Percentiles rank a stretch among this genome's conserved stretches.
These are phyloP conservation scores for Gremmenia infestans DNA, from an alignment of 2,329 filamentous ascomycete species.

Conservation along the genomic window DNA sequence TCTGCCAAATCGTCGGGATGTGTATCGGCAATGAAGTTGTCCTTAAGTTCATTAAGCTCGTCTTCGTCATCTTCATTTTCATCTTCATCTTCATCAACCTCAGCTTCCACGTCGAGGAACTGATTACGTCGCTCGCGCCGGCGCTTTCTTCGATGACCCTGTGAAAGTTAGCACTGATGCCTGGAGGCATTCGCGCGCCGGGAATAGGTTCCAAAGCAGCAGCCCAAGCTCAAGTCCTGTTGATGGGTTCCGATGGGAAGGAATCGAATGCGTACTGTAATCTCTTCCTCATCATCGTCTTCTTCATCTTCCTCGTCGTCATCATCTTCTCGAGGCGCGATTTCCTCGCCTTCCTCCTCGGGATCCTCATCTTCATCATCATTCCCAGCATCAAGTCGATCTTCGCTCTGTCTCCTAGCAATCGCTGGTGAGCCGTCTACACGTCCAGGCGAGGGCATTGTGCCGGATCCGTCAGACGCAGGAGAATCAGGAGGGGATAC, in stretches of 20 bases:
- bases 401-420: no score
- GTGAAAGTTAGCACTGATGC: slow-evolving; percentile 25
- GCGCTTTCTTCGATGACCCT: slow-evolving; percentile 75
- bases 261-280: slow-evolving; percentile 36
- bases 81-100: slow-evolving; percentile 91
- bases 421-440: no score
- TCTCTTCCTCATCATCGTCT: slow-evolving; percentile 62
- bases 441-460: no score
- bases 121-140: slow-evolving; percentile 68
- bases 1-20: slow-evolving; percentile 88
- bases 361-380: slow-evolving; percentile 37
- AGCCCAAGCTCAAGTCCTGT: not conserved
- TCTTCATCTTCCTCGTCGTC: slow-evolving; percentile 52
- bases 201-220: not conserved
- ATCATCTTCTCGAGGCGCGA: slow-evolving; percentile 31
- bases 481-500: not conserved
- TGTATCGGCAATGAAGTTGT: slow-evolving; percentile 81
- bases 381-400: no score
- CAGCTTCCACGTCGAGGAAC: slow-evolving; percentile 97
- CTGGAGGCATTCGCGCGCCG: not conserved
- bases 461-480: no score
- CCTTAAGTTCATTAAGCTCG: slow-evolving; percentile 70
- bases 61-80: slow-evolving; percentile 85
- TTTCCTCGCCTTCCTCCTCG: slow-evolving; percentile 38
- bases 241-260: not conserved